Base-by-base conservation (phyloP, 129 eudicot species). In the Flaveria ramosissima region DNA sequence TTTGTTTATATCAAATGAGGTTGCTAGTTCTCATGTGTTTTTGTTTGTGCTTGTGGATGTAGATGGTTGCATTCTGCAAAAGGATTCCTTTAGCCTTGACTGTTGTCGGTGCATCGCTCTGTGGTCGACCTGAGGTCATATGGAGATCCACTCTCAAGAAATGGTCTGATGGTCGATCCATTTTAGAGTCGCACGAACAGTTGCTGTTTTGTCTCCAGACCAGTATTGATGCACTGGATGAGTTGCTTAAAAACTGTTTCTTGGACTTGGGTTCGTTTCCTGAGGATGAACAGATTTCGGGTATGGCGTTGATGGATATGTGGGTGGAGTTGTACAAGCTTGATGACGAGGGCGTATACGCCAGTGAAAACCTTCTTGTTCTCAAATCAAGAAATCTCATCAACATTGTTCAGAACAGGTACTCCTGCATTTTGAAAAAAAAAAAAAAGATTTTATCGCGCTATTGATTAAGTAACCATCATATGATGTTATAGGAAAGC, bases 261-360 rank as follows among this genome's bases (percentile, higher is more conserved):
- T 19, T 84, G 80, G 88, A 84, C 78, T 61, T 81, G 11, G 88
- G 80, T 42, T 77, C 73, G 12, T 84, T 84, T 72, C 85, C 88
- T 50, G 82, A 84, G 74, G 80, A 77, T 73, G 80, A 80, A 42
- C 76, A 72, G 70, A 72, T 84, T 50, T 19, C 84, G 26, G 82
- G 84, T 65, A 23, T 73, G 7, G 45, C 48, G 20, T 82, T 80
- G 20, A 24, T 72, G 65, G 85, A 84, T 72, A 80, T 84, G 83
- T 84, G 85, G 82, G 85, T 59, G 60, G 88, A 84, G 63, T 59
- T 77, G 24, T 80, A 80, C 39, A 36, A 73, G 46, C 50, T 77
- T 17, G 88, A 84, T 16, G 80, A 80, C 45, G 69, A 80, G 39
- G 88, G 85, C 23, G 67, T 71, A 70, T 39, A 67, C 20, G 60